These are phyloP conservation scores for Xylariaceae sp. DNA, from an alignment of 2,329 filamentous ascomycete genomes.

Conservation along the genomic window DNA sequence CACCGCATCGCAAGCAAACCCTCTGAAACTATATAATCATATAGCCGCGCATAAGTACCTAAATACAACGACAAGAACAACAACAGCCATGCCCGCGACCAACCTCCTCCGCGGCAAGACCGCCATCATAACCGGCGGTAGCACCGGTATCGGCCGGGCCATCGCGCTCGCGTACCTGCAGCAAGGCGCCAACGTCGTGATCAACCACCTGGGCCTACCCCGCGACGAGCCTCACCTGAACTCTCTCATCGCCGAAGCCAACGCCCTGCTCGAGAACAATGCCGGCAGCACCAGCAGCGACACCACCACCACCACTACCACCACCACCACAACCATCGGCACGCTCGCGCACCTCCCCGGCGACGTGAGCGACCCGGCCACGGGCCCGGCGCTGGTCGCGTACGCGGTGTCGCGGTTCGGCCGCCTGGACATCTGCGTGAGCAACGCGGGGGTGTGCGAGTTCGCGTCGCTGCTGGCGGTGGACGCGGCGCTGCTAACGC, in stretches of 20 bases:
- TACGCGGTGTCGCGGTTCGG: conserved; percentile 65
- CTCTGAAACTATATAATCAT: no score
- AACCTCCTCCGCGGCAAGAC: conserved; percentile 73
- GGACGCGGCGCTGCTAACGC: conserved; percentile 67
- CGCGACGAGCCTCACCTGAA: conserved; percentile 55
- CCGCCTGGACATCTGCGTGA: conserved; percentile 77
- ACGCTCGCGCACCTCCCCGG: conserved; percentile 70
- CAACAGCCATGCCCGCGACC: conserved; percentile 50
- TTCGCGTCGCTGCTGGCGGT: conserved; percentile 86
- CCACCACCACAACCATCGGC: conserved; percentile 38
- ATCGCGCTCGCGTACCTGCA: conserved; percentile 78
- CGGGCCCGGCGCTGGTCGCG: conserved; percentile 68
- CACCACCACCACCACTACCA: not conserved
- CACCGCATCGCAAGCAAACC: no score
- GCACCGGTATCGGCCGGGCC: conserved; percentile 83
- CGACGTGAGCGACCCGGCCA: conserved; percentile 75
- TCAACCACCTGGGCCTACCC: conserved; percentile 74
- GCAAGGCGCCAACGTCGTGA: conserved; percentile 76
- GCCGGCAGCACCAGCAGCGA: conserved; percentile 33
- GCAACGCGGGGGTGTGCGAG: conserved; percentile 85
- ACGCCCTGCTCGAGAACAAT: conserved; percentile 50
- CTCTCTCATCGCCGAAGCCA: conserved; percentile 56
- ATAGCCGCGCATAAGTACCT: no score
- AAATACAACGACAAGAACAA: no score
- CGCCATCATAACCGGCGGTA: conserved; percentile 84